Base-by-base conservation (phyloP, 2,329 filamentous ascomycete species). In the Tetracladium maxilliforme region DNA sequence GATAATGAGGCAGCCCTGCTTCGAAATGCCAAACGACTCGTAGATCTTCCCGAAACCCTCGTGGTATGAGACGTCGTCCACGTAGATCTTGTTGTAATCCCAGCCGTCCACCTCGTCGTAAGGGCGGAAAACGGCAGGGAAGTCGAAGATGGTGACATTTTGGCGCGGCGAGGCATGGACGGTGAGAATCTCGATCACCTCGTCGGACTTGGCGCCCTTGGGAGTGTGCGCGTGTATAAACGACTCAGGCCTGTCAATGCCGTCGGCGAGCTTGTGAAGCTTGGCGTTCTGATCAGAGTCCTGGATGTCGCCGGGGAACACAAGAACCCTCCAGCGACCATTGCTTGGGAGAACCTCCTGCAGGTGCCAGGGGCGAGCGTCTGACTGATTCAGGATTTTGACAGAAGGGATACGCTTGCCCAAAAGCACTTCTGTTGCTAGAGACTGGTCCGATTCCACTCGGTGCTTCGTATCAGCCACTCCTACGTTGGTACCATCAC, bases 221-320 rank as follows among this genome's bases (percentile, higher is more conserved):
- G 55, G 53, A 1, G 56, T 64, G 24, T 52, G 53, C n/a, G 38
- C 47, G n/a, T 31, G 43, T 10, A 72, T 39, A 28, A 70, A 52
- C 1, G 50, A 46, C 2, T 38, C 22, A 0, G 46, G 44, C 0
- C 34, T 30, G 7, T 33, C 44, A 4, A 70, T 49, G 25, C 38
- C 44, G 3, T 47, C 39, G 23, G 66, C 68, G 14, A 76, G 55
- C 1, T 25, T 36, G 14, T 59, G 42, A 4, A 70, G 47, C 4
- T 56, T 51, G 0, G 42, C 35, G 29, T 54, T 54, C 30, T 69
- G 63, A 2, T 31, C 26, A 0, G 47, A 9, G 0, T 50, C 34
- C 3, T 51, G 45, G 3, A 80, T 47, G 33, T 74, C 52, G 2
- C 74, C 74, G 0, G 68, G 58, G 34, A 81, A 78, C 3, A 80